phyloP scores from a whole-genome alignment of 805 yeast genomes.

The Candida hungchunana region DNA sequence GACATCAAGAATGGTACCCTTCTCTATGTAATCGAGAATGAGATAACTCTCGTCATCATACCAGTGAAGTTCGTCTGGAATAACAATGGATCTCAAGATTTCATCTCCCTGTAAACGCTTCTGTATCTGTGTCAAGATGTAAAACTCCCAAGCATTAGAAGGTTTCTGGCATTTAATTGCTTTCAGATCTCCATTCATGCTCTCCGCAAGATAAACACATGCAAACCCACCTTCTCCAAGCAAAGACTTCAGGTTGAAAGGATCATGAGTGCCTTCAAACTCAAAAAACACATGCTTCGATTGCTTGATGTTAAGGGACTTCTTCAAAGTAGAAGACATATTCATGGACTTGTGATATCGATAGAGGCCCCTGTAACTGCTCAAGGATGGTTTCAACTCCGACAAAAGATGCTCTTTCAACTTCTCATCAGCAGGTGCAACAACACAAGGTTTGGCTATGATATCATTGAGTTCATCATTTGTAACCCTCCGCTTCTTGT shows the following conservation, averaged over 20 bases:
- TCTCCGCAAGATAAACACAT: constrained; percentile 67
- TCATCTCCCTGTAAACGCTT: constrained; percentile 29
- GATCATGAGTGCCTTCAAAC: constrained; percentile 38
- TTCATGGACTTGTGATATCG: constrained; percentile 30
- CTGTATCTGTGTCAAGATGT: constrained; percentile 58
- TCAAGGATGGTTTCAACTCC: constrained; percentile 34
- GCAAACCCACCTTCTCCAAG: constrained; percentile 85
- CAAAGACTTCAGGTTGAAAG: constrained; percentile 46
- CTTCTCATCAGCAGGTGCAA: constrained; percentile 43
- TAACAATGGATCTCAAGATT: constrained; percentile 39
- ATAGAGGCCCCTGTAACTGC: constrained; percentile 29
- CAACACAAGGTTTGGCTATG: constrained; percentile 17
- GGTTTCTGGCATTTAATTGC: constrained; percentile 77
- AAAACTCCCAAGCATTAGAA: constrained; percentile 75
- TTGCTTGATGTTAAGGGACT: constrained; percentile 31
- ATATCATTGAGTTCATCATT: constrained; percentile 2
- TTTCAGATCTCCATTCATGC: constrained; percentile 45
- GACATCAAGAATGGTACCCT: constrained; percentile 72
- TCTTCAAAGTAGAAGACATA: constrained; percentile 32
- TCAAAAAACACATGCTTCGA: constrained; percentile 38
- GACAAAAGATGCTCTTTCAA: constrained; percentile 37
- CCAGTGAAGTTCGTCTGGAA: constrained; percentile 46
- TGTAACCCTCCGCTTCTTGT: constrained; percentile 4
- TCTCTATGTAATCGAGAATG: constrained; percentile 30
- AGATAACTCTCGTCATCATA: constrained; percentile 27